Percentiles rank a stretch among this genome's conserved stretches.
phyloP scores from a whole-genome alignment of 352 stramenopile genomes.

The Pythium brachiatum region DNA sequence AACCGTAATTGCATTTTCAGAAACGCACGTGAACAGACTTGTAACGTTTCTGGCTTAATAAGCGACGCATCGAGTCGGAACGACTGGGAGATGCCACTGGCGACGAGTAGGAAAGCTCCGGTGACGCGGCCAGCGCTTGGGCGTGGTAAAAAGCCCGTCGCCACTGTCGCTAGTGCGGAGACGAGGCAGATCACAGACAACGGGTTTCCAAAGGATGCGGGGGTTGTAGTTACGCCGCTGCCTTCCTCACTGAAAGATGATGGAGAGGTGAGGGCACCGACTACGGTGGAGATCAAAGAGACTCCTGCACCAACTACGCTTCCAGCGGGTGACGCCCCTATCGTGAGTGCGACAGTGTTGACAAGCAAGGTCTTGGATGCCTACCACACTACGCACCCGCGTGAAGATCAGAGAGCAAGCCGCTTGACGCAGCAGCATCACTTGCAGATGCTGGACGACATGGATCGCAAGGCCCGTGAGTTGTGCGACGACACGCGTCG shows the following conservation, averaged over 20 bases:
- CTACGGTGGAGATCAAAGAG: neutral
- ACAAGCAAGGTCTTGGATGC: neutral
- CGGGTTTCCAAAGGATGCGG: neutral
- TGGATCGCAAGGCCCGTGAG: conserved; percentile 44
- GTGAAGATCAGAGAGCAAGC: neutral
- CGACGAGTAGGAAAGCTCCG: neutral
- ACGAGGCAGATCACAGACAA: neutral
- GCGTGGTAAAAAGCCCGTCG: neutral
- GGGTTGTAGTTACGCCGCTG: neutral
- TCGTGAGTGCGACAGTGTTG: neutral
- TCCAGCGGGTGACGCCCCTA: neutral
- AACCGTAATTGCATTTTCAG: neutral
- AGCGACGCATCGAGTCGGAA: neutral
- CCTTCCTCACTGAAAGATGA: neutral
- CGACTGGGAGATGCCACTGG: neutral
- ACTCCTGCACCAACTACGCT: neutral
- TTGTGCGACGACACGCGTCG: conserved; percentile 54
- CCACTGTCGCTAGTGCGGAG: neutral
- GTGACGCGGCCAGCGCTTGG: neutral
- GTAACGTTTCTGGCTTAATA: neutral
- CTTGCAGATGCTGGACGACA: conserved; percentile 19
- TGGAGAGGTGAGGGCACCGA: neutral
- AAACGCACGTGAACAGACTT: neutral
- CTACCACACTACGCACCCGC: neutral
- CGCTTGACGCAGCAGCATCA: conserved; percentile 3